These are phyloP conservation scores for Plectranthus barbatus DNA, from an alignment of 257 asterid genomes.

Conservation along the genomic window DNA sequence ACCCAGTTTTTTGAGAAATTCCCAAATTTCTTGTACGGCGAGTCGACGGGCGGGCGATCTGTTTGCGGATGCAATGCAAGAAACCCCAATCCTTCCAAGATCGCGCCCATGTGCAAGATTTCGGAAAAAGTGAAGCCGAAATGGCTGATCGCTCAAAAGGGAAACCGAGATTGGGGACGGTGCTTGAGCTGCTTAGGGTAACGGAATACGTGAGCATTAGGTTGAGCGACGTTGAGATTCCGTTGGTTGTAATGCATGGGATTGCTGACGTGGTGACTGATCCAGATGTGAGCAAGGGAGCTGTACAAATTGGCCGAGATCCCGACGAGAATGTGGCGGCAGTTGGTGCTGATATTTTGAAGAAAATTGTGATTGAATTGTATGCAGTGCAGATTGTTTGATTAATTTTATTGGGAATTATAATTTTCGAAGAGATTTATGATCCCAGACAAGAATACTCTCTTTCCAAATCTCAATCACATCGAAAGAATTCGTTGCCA, in stretches of 20 bases:
- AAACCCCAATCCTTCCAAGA: conserved; percentile 32
- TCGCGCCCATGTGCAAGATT: conserved; percentile 83
- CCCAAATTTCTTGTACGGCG: conserved; percentile 53
- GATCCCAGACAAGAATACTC: too few relatives aligned
- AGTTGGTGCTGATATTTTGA: conserved; percentile 58
- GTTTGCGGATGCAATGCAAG: conserved; percentile 53
- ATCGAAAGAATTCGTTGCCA: too few relatives aligned
- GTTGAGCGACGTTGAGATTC: conserved; percentile 49
- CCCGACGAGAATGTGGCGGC: conserved; percentile 69
- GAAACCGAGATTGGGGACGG: conserved; percentile 83
- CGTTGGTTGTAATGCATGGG: conserved; percentile 13
- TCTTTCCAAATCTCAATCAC: too few relatives aligned
- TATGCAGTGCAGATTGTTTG: background rate
- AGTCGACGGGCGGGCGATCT: conserved; percentile 92
- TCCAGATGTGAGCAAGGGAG: conserved; percentile 22
- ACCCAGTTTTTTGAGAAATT: conserved; percentile 22
- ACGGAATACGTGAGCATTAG: conserved; percentile 51
- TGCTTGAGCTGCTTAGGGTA: conserved; percentile 59
- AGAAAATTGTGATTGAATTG: conserved; percentile 9
- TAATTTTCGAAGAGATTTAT: too few relatives aligned
- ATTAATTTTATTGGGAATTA: too few relatives aligned
- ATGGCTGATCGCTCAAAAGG: conserved; percentile 76
- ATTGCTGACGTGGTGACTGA: too few relatives aligned
- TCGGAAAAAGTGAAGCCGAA: conserved; percentile 69
- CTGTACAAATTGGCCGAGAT: conserved; percentile 59